These are phyloP conservation scores for Leccinum fuscescens DNA, from an alignment of 1,284 basidiomycete species.

Conservation along the genomic window DNA sequence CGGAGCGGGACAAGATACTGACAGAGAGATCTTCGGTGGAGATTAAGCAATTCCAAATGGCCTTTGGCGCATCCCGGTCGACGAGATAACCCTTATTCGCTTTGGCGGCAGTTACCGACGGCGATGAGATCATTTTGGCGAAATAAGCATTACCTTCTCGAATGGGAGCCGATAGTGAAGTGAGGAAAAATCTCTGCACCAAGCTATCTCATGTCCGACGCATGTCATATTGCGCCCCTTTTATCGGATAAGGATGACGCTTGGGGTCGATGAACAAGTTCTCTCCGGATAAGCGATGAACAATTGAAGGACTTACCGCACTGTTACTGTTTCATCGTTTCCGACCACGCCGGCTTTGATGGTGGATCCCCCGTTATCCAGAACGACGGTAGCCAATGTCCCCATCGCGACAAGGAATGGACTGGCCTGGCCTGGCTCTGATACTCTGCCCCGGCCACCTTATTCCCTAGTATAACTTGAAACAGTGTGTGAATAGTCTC, in stretches of 20 bases:
- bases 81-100: constrained; percentile 76
- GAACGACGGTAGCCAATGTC: constrained; percentile 52
- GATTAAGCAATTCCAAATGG: constrained; percentile 86
- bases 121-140: constrained; percentile 2
- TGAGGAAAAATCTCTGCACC: constrained; percentile 74
- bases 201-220: constrained; percentile 77
- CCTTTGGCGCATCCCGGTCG: constrained; percentile 91
- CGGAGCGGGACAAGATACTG: constrained; percentile 26
- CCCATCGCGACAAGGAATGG: constrained; percentile 34
- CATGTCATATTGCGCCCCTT: constrained; percentile 78
- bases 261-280: constrained; percentile 31
- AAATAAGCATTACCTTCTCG: constrained; percentile 63
- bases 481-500: background rate
- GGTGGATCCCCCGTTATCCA: constrained; percentile 83
- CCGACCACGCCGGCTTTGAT: constrained; percentile 70
- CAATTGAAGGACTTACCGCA: constrained; percentile 17
- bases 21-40: constrained; percentile 69
- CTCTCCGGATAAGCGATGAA: background rate
- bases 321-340: constrained; percentile 24
- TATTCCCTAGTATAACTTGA: background rate
- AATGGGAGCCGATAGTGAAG: constrained; percentile 81
- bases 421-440: background rate
- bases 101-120: constrained; percentile 9
- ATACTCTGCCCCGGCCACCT: background rate
- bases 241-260: constrained; percentile 73